Conservation (phyloP, 1,139 yeast species). For the Blastobotrys indianensis region DNA sequence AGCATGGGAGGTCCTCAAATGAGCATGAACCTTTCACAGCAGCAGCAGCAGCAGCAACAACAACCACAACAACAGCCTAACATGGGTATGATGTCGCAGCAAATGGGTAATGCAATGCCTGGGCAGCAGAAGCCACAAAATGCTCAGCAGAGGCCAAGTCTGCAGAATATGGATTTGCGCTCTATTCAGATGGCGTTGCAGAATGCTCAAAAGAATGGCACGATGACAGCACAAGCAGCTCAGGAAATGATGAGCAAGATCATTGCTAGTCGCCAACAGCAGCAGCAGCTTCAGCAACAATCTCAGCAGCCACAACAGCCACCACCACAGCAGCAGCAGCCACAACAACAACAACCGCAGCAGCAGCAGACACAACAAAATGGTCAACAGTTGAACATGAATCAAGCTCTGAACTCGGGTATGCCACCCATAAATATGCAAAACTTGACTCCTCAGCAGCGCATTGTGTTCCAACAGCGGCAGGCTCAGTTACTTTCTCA, state of each 20-base stretch:
- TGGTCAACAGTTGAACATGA: slow-evolving; percentile 5
- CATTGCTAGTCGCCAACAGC: slow-evolving; percentile 6
- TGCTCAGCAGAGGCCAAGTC: neutral
- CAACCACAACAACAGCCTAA: slow-evolving; percentile 13
- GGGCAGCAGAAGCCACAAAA: neutral
- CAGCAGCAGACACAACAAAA: slow-evolving; percentile 8
- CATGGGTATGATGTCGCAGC: slow-evolving; percentile 7
- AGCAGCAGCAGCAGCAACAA: slow-evolving; percentile 11
- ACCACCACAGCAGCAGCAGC: slow-evolving; percentile 6
- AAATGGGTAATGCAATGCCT: neutral
- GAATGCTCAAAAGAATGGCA: slow-evolving; percentile 5
- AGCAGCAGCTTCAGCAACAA: slow-evolving; percentile 8
- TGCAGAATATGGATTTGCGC: neutral
- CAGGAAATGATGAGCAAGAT: slow-evolving; percentile 11
- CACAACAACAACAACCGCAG: slow-evolving; percentile 10
- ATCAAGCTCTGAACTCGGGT: slow-evolving; percentile 5
- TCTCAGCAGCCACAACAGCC: slow-evolving; percentile 8
- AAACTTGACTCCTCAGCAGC: slow-evolving; percentile 12
- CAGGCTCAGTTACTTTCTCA: slow-evolving; percentile 7
- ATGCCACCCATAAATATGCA: slow-evolving; percentile 10
- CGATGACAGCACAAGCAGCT: slow-evolving; percentile 6
- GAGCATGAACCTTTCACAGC: slow-evolving; percentile 11
- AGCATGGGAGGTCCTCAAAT: slow-evolving; percentile 3
- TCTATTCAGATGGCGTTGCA: slow-evolving; percentile 7
- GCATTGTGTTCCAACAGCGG: slow-evolving; percentile 6